These are phyloP conservation scores for Talaromyces marneffei DNA, from an alignment of 2,329 filamentous ascomycete species.

Conservation along the genomic window DNA sequence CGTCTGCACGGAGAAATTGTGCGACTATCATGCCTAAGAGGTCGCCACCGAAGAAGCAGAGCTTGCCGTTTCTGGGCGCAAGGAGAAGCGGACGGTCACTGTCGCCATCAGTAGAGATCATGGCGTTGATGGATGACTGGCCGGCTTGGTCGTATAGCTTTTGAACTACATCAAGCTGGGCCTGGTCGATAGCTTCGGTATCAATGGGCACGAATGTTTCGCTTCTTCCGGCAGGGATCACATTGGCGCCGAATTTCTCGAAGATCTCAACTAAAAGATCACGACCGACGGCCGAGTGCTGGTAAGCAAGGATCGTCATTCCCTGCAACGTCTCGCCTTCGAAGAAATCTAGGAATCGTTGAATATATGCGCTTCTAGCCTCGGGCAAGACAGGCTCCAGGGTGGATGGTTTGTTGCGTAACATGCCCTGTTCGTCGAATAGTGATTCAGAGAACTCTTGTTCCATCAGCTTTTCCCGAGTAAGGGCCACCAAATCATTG, in stretches of 20 bases:
- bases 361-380: constrained; percentile 24
- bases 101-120: constrained; percentile 31
- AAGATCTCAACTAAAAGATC: constrained; percentile 21
- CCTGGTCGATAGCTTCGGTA: constrained; percentile 30
- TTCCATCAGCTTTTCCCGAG: constrained; percentile 22
- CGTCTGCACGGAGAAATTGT: constrained; percentile 25
- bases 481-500: constrained; percentile 23
- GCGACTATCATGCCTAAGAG: constrained; percentile 30
- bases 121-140: constrained; percentile 22
- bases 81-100: constrained; percentile 30
- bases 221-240: constrained; percentile 27
- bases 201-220: constrained; percentile 32
- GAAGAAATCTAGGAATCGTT: constrained; percentile 30
- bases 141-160: constrained; percentile 22
- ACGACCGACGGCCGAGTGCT: constrained; percentile 31
- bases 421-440: constrained; percentile 26
- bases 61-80: constrained; percentile 23
- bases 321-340: constrained; percentile 24
- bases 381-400: constrained; percentile 18
- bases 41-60: constrained; percentile 31
- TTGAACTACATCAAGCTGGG: constrained; percentile 27
- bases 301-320: constrained; percentile 27
- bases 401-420: constrained; percentile 17
- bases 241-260: constrained; percentile 25
- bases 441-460: constrained; percentile 25